A percentile compares a stretch with the other conserved stretches of the same genome.
phyloP scores from a whole-genome alignment of 805 yeast genomes.

The Ogataea corticis region DNA sequence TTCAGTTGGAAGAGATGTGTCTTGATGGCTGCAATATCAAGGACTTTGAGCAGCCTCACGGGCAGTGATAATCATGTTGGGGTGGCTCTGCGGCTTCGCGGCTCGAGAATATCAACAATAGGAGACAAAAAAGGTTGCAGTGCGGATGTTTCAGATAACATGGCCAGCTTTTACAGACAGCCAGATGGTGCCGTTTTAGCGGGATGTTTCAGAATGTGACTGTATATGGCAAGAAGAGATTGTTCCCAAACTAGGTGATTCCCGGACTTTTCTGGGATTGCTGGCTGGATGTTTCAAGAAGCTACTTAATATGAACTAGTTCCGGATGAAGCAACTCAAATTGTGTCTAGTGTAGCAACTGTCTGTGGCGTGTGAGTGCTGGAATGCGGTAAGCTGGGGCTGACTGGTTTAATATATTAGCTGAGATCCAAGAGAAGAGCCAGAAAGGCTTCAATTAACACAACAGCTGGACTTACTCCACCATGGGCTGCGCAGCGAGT shows the following conservation, averaged over 20 bases:
- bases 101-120: too few relatives aligned
- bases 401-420: background rate
- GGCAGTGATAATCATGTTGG: too few relatives aligned
- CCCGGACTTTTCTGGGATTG: background rate
- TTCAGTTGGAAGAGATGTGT: too few relatives aligned
- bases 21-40: too few relatives aligned
- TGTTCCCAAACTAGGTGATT: background rate
- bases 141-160: background rate
- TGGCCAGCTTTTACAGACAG: too few relatives aligned
- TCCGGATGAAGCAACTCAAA: background rate
- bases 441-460: background rate
- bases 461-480: background rate
- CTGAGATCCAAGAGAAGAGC: background rate
- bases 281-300: background rate
- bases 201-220: background rate
- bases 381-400: background rate
- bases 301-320: background rate
- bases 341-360: background rate
- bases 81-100: too few relatives aligned
- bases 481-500: conserved; percentile 75
- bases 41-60: too few relatives aligned
- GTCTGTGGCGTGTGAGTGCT: background rate
- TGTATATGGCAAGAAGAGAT: background rate
- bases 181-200: background rate
- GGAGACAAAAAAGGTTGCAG: background rate